Evolutionary conservation across 306 rosid species (phyloP).

Genomic region (Trichosanthes cucumerina): DNA sequence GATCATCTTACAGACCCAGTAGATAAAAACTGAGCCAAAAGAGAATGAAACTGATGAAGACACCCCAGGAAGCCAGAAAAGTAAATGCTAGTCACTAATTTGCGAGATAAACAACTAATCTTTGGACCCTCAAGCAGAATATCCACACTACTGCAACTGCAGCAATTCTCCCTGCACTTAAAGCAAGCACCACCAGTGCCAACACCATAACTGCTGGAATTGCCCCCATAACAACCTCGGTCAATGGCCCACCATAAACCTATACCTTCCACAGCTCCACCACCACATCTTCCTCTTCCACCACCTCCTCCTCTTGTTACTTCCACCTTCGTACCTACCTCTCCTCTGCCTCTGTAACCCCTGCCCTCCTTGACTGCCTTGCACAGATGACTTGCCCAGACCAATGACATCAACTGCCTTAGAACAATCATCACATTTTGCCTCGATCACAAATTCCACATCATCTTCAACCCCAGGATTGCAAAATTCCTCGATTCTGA

Average conservation of each 20-base stretch:
- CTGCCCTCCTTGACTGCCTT: constrained; percentile 31
- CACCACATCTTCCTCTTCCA: constrained; percentile 30
- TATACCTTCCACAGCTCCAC: constrained; percentile 19
- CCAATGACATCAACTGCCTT: constrained; percentile 72
- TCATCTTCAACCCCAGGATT: constrained; percentile 67
- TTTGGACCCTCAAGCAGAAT: constrained; percentile 34
- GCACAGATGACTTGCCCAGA: constrained; percentile 32
- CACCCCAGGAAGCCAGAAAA: neutral
- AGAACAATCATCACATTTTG: constrained; percentile 43
- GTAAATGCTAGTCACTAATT: neutral
- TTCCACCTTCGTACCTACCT: constrained; percentile 17
- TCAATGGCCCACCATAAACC: constrained; percentile 11
- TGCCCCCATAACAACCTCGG: constrained; percentile 8
- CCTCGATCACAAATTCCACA: constrained; percentile 51
- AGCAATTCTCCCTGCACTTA: constrained; percentile 36
- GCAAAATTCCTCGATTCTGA: constrained; percentile 52
- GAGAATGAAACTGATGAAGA: neutral
- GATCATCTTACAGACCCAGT: neutral
- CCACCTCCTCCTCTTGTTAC: constrained; percentile 21
- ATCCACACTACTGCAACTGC: constrained; percentile 30
- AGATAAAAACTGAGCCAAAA: neutral
- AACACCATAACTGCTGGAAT: constrained; percentile 19
- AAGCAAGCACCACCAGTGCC: constrained; percentile 25
- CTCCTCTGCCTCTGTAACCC: constrained; percentile 21
- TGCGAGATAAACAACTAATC: constrained; percentile 13